These are phyloP conservation scores for Ceratobasidium sp. DNA, from an alignment of 1,284 basidiomycete genomes.

Conservation along the genomic window DNA sequence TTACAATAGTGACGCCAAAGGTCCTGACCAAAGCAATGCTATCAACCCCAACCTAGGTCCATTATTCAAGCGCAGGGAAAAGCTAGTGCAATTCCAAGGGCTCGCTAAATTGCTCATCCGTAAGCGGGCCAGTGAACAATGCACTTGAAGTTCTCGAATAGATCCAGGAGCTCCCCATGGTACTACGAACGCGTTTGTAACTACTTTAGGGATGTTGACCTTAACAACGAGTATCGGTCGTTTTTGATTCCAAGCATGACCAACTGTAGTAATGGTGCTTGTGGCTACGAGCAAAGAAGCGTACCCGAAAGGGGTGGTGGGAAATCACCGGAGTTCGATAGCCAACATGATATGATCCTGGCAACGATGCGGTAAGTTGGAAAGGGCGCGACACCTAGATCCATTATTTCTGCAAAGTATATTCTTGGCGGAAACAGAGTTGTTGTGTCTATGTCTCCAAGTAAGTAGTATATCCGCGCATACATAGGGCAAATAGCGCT, in stretches of 20 bases:
- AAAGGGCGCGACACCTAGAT: slow-evolving; percentile 1
- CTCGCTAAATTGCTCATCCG: slow-evolving; percentile 37
- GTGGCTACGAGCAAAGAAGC: slow-evolving; percentile 13
- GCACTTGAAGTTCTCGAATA: no score
- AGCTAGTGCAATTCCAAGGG: slow-evolving; percentile 40
- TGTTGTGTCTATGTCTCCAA: slow-evolving; percentile 36
- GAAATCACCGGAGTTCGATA: slow-evolving; percentile 23
- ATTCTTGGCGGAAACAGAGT: not conserved
- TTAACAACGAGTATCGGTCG: slow-evolving; percentile 28
- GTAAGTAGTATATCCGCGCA: not conserved
- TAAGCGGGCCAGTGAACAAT: no score
- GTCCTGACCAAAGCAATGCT: slow-evolving; percentile 31
- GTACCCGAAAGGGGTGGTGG: slow-evolving; percentile 15
- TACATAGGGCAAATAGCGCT: not conserved
- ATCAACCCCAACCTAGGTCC: slow-evolving; percentile 39
- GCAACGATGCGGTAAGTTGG: slow-evolving; percentile 21
- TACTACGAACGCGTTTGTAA: slow-evolving; percentile 39
- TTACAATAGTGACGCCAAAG: slow-evolving; percentile 17
- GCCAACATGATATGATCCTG: slow-evolving; percentile 12
- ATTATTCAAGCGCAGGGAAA: slow-evolving; percentile 36
- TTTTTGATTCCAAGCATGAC: slow-evolving; percentile 34
- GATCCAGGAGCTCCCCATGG: slow-evolving; percentile 35
- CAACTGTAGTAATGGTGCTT: slow-evolving; percentile 30
- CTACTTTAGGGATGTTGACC: slow-evolving; percentile 27
- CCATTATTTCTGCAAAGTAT: slow-evolving; percentile 16